A percentile compares a stretch with the other conserved stretches of the same genome.
Evolutionary conservation across 2,329 filamentous ascomycete species (phyloP).

Genomic region (Pseudomassariella vexata): DNA sequence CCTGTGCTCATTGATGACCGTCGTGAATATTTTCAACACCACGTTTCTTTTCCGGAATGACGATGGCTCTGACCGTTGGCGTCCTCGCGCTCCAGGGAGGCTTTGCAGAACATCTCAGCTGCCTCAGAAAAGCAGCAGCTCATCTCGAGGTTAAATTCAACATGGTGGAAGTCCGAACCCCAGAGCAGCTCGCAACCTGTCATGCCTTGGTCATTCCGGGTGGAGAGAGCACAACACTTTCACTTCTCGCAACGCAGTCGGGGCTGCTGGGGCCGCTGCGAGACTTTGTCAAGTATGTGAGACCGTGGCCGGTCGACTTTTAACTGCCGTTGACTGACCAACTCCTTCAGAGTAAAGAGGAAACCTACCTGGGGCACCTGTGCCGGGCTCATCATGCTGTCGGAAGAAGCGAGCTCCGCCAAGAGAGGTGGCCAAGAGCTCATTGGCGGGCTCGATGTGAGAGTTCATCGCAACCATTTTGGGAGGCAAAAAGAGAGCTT

Average conservation of each 20-base stretch:
- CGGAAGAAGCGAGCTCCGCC: constrained; percentile 79
- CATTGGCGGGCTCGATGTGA: constrained; percentile 84
- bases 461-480: constrained; percentile 92
- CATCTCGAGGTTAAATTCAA: constrained; percentile 41
- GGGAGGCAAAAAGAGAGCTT: constrained; percentile 92
- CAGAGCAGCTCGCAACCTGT: constrained; percentile 63
- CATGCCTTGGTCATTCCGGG: constrained; percentile 86
- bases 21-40: no score
- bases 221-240: constrained; percentile 91
- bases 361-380: constrained; percentile 95
- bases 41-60: no score
- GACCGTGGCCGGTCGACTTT: no score
- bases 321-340: constrained; percentile 2
- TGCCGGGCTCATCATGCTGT: constrained; percentile 85
- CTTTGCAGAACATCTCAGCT: constrained; percentile 79
- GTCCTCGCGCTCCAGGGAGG: constrained; percentile 82
- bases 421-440: constrained; percentile 91
- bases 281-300: constrained; percentile 79
- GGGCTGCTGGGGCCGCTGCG: constrained; percentile 77
- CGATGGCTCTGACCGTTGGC: constrained; percentile 42
- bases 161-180: constrained; percentile 77
- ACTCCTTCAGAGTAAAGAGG: constrained; percentile 53
- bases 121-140: constrained; percentile 65
- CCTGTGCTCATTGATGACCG: no score
- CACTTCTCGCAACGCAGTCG: constrained; percentile 76